Evolutionary conservation across 805 yeast species (phyloP), one percentile per base, ranked within the genome.

Genomic region (Wickerhamomyces rabaulensis): DNA sequence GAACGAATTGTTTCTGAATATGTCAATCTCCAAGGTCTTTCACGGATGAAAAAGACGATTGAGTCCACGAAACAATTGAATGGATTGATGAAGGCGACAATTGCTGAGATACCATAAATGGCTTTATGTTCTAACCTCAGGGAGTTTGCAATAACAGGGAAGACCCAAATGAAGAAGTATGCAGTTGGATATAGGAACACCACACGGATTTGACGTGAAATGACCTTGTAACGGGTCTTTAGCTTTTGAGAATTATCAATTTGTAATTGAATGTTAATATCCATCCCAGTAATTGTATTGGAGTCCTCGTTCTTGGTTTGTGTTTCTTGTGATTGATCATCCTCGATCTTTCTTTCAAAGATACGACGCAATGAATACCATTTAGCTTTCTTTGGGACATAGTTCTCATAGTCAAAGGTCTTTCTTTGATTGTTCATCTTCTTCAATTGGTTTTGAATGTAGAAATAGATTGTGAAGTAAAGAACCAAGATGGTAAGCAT

Each of bases 101-200:
- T 66, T 44, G 79, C 75, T 44, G 78, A 75, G 37, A 87, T 63
- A 84, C 92, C 84, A 49, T 74, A 74, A 9, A 77, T 70, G 2
- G 84, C 79, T 1, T 79, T 77, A 49, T 74, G 70, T 1, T 50
- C 39, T 19, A 73, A 61, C 47, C 76, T 80, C 9, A 87, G 71
- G 46, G 80, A 71, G 56, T 84, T 86, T 31, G 79, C 70, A 6
- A 83, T 75, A 50, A 87, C 76, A 2, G 97, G 97, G 52, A 86
- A 82, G 19, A 84, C 59, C 97, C 97, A 90, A 41, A 89, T 65
- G 23, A 85, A 71, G 48, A 88, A 72, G 63, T 88, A 90, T 2
- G 95, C 84, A 38, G 84, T 67, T 3, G 97, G 97, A 61, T 90
- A 90, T 40, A 90, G 73, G 64, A 90, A 88, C 41, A 90, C 83